Percentiles rank a stretch among this genome's conserved stretches.
These are phyloP conservation scores for Pleurotus tuber-regium DNA, from an alignment of 768 basidiomycete genomes.

Conservation along the genomic window DNA sequence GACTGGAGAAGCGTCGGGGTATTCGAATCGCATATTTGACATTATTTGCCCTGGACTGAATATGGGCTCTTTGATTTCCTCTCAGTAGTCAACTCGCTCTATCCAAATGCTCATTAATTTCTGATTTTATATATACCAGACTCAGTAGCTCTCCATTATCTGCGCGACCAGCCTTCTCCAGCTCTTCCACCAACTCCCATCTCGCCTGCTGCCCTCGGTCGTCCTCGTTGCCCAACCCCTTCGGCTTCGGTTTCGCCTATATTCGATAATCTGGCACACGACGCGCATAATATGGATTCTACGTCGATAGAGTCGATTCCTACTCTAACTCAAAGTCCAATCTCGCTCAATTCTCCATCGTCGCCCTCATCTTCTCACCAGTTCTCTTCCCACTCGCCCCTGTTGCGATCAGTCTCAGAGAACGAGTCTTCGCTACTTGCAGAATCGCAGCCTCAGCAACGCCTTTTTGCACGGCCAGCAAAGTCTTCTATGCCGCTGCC, in stretches of 20 bases:
- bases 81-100: conserved; percentile 15
- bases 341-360: conserved; percentile 19
- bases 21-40: conserved; percentile 1
- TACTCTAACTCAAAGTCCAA: neutral
- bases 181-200: conserved; percentile 30
- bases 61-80: conserved; percentile 18
- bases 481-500: conserved; percentile 45
- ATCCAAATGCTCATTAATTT: too few species aligned
- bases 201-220: conserved; percentile 27
- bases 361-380: conserved; percentile 3
- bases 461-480: conserved; percentile 39
- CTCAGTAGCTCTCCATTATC: conserved; percentile 25
- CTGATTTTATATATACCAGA: too few species aligned
- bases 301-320: neutral
- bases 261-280: conserved; percentile 19
- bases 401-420: conserved; percentile 38
- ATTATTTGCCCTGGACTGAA: neutral
- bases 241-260: conserved; percentile 20
- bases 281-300: conserved; percentile 18
- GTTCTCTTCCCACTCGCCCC: conserved; percentile 26
- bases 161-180: conserved; percentile 27
- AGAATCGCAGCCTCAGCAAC: conserved; percentile 13
- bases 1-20: conserved; percentile 3
- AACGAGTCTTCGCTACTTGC: conserved; percentile 32
- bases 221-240: conserved; percentile 40